Evolutionary conservation across 495 filamentous ascomycete species (phyloP).

Genomic region (Xylaria acuta): DNA sequence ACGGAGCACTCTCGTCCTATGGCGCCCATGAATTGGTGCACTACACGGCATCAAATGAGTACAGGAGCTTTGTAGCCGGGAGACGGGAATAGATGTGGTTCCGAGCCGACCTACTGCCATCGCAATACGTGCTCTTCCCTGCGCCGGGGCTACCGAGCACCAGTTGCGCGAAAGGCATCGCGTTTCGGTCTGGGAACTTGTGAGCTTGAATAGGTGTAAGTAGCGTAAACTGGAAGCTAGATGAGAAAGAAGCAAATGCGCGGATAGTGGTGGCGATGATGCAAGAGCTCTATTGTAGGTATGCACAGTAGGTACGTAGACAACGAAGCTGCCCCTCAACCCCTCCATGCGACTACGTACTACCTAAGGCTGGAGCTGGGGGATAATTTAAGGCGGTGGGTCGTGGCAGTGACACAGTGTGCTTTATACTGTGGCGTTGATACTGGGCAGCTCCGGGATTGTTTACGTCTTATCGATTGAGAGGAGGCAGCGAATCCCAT

Average conservation of each 20-base stretch:
- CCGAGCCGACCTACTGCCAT: conserved; percentile 69
- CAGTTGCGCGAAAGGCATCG: conserved; percentile 69
- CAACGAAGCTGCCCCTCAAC: conserved; percentile 34
- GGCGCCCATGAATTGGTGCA: conserved; percentile 96
- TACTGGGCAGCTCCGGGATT: background rate
- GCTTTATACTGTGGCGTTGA: background rate
- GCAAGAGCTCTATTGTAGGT: background rate
- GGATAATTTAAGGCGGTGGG: conserved; percentile 36
- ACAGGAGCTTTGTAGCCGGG: too few species aligned
- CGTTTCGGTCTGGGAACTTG: background rate
- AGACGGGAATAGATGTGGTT: background rate
- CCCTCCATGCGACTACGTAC: conserved; percentile 23
- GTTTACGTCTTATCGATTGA: conserved; percentile 30
- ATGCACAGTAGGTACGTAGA: conserved; percentile 18
- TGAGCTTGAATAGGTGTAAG: background rate
- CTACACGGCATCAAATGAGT: conserved; percentile 36
- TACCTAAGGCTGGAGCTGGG: conserved; percentile 1
- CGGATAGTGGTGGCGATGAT: background rate
- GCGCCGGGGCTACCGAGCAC: conserved; percentile 92
- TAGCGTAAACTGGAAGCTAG: background rate
- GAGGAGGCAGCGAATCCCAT: too few species aligned
- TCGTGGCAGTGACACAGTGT: conserved; percentile 7
- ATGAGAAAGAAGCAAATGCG: background rate
- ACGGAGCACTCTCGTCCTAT: conserved; percentile 94
- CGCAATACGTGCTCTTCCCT: conserved; percentile 96